Base-by-base conservation (phyloP, 768 basidiomycete species). In the Russula lepida region DNA sequence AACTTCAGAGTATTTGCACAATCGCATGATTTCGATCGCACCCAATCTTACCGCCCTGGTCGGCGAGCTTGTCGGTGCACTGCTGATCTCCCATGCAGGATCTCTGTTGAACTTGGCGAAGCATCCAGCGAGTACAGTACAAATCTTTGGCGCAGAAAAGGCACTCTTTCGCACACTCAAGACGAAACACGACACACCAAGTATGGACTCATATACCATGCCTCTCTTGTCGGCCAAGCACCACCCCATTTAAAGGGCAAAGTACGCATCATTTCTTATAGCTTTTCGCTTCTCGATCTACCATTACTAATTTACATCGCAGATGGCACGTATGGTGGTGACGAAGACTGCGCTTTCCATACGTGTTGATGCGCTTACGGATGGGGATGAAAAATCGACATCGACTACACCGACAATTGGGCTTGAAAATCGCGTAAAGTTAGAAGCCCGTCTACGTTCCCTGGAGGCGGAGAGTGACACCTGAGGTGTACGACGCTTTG, bases 241-340 rank as follows among this genome's bases (percentile, higher is more conserved):
- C 92, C 95, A 44, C 92, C 92, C 61, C 98, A 98, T 76, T 82
- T 98, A 66, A 99, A 98, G 80, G 95, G 95, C 69, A 99, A 98
- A 78, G 89, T 86, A 51, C 68, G 78, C 63, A 2, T 57, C 57
- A 58, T 48, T 12, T 51, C 32, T 23, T 32, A 19, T 12, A 9
- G 2, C 8, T 15, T 23, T n/a, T 12, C 15, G 2, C 8, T 15
- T 23, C n/a, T 39, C 6, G 2, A 50, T 30, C 30, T 54, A 67
- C 25, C 54, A 21, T 41, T 9, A 12, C 49, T 30, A 54, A 56
- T 6, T 11, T 12, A 48, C 15, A n/a, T 68, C 5, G 15, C 35
- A 90, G 87, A 98, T 98, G 97, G 97, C 97, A 23, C 91, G 97
- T 69, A 99, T 99, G 97, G 93, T 98, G 32, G 95, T 97, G 52